These are phyloP conservation scores for Papiliotrema terrestris DNA, from an alignment of 1,284 basidiomycete genomes.

Conservation along the genomic window DNA sequence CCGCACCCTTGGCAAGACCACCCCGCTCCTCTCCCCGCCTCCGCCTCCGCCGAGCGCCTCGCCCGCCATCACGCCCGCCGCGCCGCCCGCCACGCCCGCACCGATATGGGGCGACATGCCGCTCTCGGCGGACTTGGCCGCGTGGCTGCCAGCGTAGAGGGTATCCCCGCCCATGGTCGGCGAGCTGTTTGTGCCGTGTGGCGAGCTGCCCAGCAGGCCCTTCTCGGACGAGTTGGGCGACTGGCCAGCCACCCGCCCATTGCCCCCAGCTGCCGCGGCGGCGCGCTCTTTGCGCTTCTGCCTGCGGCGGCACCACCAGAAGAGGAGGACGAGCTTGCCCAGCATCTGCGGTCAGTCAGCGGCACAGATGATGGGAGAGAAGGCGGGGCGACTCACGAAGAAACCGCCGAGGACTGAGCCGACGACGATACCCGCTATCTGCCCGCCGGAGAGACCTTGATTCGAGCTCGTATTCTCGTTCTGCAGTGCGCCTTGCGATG, in stretches of 20 bases:
- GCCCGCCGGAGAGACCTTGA: constrained; percentile 29
- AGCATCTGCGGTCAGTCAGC: constrained; percentile 21
- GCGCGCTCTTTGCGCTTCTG: constrained; percentile 1
- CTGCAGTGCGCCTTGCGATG: constrained; percentile 5
- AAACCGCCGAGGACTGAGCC: constrained; percentile 41
- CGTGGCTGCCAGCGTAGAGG: constrained; percentile 4
- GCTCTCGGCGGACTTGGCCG: constrained; percentile 2
- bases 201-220: constrained; percentile 18
- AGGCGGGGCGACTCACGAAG: constrained; percentile 20
- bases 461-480: constrained; percentile 4
- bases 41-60: constrained; percentile 3
- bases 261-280: neutral
- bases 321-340: constrained; percentile 26
- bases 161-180: constrained; percentile 32
- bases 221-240: constrained; percentile 27
- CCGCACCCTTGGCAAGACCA: constrained; percentile 34
- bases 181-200: constrained; percentile 9
- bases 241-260: neutral
- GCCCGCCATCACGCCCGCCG: constrained; percentile 1
- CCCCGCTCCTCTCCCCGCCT: constrained; percentile 20
- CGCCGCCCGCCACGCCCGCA: neutral
- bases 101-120: constrained; percentile 5
- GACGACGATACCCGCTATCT: constrained; percentile 42
- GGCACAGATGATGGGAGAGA: neutral
- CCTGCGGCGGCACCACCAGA: constrained; percentile 26